Evolutionary conservation across 2,329 filamentous ascomycete genomes (phyloP).

Genomic region (Phoma sp.): DNA sequence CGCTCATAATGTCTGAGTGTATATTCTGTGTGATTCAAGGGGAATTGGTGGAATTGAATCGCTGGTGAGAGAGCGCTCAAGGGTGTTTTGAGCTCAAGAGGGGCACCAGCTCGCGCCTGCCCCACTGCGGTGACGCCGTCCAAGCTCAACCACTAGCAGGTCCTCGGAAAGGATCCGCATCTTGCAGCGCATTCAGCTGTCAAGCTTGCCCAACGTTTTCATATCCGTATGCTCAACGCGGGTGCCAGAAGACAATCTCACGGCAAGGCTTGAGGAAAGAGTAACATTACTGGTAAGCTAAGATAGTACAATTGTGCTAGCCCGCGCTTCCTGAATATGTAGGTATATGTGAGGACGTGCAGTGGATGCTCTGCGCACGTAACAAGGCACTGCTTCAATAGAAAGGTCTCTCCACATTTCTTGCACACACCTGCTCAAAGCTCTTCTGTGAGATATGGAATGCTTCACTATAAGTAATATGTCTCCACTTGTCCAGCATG

Average conservation of each 20-base stretch:
- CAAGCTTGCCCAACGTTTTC: constrained; percentile 13
- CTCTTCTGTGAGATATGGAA: too few relatives aligned
- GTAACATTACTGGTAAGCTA: background rate
- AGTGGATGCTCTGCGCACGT: too few relatives aligned
- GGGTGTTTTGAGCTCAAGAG: constrained; percentile 36
- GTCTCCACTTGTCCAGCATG: background rate
- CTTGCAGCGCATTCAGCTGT: constrained; percentile 8
- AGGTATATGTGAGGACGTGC: too few relatives aligned
- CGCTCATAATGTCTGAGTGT: constrained; percentile 59
- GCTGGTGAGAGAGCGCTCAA: constrained; percentile 22
- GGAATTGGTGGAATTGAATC: constrained; percentile 31
- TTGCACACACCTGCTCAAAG: too few relatives aligned
- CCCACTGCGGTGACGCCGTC: constrained; percentile 37
- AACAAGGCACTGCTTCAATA: too few relatives aligned
- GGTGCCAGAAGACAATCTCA: constrained; percentile 7
- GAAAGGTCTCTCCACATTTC: too few relatives aligned
- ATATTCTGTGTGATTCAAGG: constrained; percentile 27
- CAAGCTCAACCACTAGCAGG: constrained; percentile 26
- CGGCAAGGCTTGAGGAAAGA: constrained; percentile 13
- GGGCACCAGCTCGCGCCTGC: constrained; percentile 36
- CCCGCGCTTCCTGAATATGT: too few relatives aligned
- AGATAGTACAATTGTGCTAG: background rate
- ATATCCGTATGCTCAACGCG: constrained; percentile 12
- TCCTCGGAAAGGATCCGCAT: constrained; percentile 19
- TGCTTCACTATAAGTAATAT: background rate